Conservation (phyloP, 2,329 filamentous ascomycete genomes). For the Rasamsonia emersonii region DNA sequence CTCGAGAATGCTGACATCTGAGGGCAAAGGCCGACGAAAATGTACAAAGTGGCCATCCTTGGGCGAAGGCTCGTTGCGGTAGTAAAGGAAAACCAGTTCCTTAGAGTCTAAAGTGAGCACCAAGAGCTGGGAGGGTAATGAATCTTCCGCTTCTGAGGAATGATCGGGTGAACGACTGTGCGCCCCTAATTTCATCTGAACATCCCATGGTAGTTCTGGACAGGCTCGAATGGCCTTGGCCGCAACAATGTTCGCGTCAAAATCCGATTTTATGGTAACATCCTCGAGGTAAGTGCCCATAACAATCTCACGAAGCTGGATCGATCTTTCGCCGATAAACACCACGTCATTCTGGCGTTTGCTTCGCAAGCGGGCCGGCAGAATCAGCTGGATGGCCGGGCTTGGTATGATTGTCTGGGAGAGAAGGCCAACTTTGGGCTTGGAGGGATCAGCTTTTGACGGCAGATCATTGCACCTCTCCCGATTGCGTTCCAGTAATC, state of each 20-base stretch:
- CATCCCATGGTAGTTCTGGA: slow-evolving; percentile 30
- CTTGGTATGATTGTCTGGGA: slow-evolving; percentile 71
- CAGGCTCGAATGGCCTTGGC: slow-evolving; percentile 63
- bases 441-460: slow-evolving; percentile 20
- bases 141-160: slow-evolving; percentile 10
- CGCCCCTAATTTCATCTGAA: slow-evolving; percentile 19
- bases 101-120: slow-evolving; percentile 66
- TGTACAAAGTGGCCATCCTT: slow-evolving; percentile 53
- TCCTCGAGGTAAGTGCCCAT: slow-evolving; percentile 60
- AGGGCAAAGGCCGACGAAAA: slow-evolving; percentile 51
- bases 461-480: slow-evolving; percentile 7
- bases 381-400: slow-evolving; percentile 64
- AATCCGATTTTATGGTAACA: slow-evolving; percentile 69
- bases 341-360: slow-evolving; percentile 68
- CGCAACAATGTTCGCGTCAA: slow-evolving; percentile 69
- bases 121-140: slow-evolving; percentile 68
- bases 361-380: slow-evolving; percentile 70
- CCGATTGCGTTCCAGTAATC: background rate
- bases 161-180: slow-evolving; percentile 6
- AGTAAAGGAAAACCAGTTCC: slow-evolving; percentile 68
- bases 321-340: slow-evolving; percentile 72
- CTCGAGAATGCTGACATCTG: slow-evolving; percentile 44
- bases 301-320: slow-evolving; percentile 69
- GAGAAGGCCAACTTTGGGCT: slow-evolving; percentile 60
- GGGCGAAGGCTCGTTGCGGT: slow-evolving; percentile 35